These are phyloP conservation scores for Epichloe sp. DNA, from an alignment of 2,329 filamentous ascomycete species.

Conservation along the genomic window DNA sequence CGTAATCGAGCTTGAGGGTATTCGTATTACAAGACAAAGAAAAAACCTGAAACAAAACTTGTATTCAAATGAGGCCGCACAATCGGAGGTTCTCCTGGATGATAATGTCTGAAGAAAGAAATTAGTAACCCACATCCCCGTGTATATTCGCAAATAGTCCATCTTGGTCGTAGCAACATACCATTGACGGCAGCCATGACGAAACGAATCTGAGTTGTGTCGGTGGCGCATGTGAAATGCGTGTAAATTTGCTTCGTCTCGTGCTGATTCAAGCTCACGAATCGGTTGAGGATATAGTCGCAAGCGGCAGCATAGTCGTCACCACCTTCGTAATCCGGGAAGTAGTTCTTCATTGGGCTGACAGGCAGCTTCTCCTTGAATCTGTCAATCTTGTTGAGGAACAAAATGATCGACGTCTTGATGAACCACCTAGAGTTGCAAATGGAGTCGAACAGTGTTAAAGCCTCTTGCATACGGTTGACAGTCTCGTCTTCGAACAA, in stretches of 20 bases:
- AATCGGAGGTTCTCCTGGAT: constrained; percentile 98
- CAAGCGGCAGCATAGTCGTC: constrained; percentile 92
- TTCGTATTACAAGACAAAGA: constrained; percentile 20
- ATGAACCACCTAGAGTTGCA: constrained; percentile 87
- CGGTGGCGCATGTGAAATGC: constrained; percentile 96
- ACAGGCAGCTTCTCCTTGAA: constrained; percentile 77
- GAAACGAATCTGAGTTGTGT: constrained; percentile 97
- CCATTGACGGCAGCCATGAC: constrained; percentile 99
- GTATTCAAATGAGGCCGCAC: constrained; percentile 81
- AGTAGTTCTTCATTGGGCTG: constrained; percentile 80
- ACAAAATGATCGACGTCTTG: constrained; percentile 78
- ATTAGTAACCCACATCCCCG: constrained; percentile 26
- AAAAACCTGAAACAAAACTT: constrained; percentile 19
- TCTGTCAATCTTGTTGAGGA: constrained; percentile 82
- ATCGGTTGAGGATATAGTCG: constrained; percentile 97
- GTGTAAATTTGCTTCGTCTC: constrained; percentile 99
- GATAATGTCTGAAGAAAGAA: constrained; percentile 66
- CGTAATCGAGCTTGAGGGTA: constrained; percentile 31
- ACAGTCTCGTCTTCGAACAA: constrained; percentile 94
- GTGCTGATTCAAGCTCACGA: constrained; percentile 96
- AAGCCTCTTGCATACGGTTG: constrained; percentile 85
- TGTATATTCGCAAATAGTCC: no score
- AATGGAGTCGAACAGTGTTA: constrained; percentile 78
- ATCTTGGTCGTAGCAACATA: constrained; percentile 30
- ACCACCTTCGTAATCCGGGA: constrained; percentile 86